Evolutionary conservation across 2,329 filamentous ascomycete species (phyloP).

Genomic region (Leptographium flavum): DNA sequence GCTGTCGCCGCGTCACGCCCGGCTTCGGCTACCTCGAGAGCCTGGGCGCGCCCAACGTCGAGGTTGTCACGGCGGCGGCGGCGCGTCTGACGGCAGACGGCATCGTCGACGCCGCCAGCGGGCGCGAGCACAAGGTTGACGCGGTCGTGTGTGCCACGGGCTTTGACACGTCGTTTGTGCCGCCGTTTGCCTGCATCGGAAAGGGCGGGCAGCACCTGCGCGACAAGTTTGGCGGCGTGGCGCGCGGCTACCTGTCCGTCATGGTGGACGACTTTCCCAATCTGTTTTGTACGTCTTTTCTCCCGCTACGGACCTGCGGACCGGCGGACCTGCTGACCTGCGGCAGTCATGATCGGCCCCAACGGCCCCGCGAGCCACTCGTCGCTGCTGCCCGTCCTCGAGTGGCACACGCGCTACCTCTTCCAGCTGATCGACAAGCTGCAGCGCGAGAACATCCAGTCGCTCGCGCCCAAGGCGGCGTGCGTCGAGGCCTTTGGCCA

Average conservation of each 20-base stretch:
- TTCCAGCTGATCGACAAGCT: slow-evolving; percentile 13
- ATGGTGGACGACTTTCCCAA: slow-evolving; percentile 3
- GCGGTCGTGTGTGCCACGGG: slow-evolving; percentile 22
- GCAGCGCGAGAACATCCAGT: slow-evolving; percentile 18
- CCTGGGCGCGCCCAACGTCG: slow-evolving; percentile 28
- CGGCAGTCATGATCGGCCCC: slow-evolving; percentile 12
- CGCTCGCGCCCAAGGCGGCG: slow-evolving; percentile 14
- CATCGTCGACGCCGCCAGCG: slow-evolving; percentile 13
- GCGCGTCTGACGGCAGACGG: slow-evolving; percentile 19
- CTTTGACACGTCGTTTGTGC: slow-evolving; percentile 17
- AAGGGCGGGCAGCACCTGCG: slow-evolving; percentile 9
- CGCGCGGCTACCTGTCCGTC: neutral
- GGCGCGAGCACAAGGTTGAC: slow-evolving; percentile 14
- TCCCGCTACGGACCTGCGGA: no score
- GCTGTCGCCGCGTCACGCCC: slow-evolving; percentile 26
- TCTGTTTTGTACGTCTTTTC: no score
- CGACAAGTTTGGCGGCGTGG: slow-evolving; percentile 5
- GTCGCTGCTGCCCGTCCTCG: slow-evolving; percentile 13
- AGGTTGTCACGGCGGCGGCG: slow-evolving; percentile 24
- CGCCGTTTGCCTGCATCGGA: slow-evolving; percentile 16
- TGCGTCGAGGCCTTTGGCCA: slow-evolving; percentile 17
- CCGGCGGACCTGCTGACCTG: no score
- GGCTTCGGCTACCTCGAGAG: slow-evolving; percentile 26
- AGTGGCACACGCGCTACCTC: slow-evolving; percentile 18
- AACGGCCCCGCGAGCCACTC: slow-evolving; percentile 11